Conservation (phyloP, 2,329 filamentous ascomycete genomes). For the Cladobotryum protrusum region DNA sequence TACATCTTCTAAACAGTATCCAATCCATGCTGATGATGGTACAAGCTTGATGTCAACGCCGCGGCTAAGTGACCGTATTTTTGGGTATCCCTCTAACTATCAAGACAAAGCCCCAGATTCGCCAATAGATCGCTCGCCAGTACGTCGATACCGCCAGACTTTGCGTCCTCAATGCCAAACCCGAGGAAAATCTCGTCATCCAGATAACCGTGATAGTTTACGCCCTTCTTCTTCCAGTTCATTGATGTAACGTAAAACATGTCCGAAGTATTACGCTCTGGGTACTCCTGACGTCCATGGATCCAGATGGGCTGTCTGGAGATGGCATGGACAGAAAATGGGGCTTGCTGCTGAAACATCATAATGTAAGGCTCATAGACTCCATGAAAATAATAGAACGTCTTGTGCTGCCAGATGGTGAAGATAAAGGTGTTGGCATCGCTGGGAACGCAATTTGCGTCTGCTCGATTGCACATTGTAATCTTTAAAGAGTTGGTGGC, state of each 20-base stretch:
- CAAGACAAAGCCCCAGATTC: constrained; percentile 24
- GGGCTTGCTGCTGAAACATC: constrained; percentile 40
- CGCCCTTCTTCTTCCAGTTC: constrained; percentile 43
- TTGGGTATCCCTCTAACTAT: neutral
- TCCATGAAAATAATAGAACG: constrained; percentile 39
- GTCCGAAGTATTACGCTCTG: constrained; percentile 34
- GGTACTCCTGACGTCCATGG: constrained; percentile 36
- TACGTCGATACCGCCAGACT: constrained; percentile 45
- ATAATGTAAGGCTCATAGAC: constrained; percentile 52
- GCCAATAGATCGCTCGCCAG: constrained; percentile 41
- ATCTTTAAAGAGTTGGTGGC: constrained; percentile 52
- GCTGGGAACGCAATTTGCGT: constrained; percentile 35
- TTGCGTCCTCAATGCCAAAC: constrained; percentile 51
- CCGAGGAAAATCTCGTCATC: constrained; percentile 50
- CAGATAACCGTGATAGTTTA: constrained; percentile 48
- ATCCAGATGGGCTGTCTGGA: constrained; percentile 50
- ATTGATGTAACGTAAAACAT: constrained; percentile 55
- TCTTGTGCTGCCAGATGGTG: constrained; percentile 50
- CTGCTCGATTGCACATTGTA: constrained; percentile 46
- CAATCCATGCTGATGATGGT: too few relatives aligned
- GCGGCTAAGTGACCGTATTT: neutral
- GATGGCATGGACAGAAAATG: constrained; percentile 46
- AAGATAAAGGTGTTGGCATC: constrained; percentile 49
- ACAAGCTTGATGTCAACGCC: too few relatives aligned
- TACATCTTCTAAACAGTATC: neutral